Base-by-base conservation (phyloP, 305 asterid species). In the Ajuga reptans region DNA sequence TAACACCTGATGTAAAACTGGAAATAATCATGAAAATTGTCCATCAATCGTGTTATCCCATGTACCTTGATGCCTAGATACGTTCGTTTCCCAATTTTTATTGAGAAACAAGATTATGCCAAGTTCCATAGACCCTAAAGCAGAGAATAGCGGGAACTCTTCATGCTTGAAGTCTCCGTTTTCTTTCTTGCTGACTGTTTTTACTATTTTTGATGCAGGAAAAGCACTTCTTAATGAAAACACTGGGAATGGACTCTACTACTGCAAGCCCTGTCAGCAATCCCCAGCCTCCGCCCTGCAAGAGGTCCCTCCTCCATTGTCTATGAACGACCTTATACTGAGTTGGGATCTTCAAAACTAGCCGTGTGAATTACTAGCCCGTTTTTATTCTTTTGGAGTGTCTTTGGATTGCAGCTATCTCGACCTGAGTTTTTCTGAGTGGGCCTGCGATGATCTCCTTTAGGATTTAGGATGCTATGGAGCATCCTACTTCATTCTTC, bases 221-320 rank as follows among this genome's bases (percentile, higher is more conserved):
- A 84, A 91, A 89, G 72, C 95, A 94, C 73, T 94, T 91, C 87
- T 81, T 94, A 58, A 74, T 85, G 86, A 94, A 82, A 83, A 87
- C 99, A 74, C 89, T 94, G 66, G 98, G 98, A 83, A 83, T 89
- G 88, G 97, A 91, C 45, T 78, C 95, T 66, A 66, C 85, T 53
- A 75, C 86, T 27, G 68, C 78, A 17, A 78, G 82, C 74, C 76
- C 84, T 29, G 77, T 75, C 65, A 76, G 78, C 56, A 86, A 82
- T 72, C 78, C 97, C 46, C 92, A 87, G 58, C 84, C 96, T 79
- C 97, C 96, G 69, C 76, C 83, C 36, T 94, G 98, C 96, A 94
- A 94, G 89, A 86, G 98, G 82, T 89, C 95, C 77, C 98, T 94
- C 79, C 96, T 94, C 78, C 90, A 91, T 76, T 87, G 97, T 73